Evolutionary conservation across 1,284 basidiomycete genomes (phyloP), one percentile per base, ranked within the genome.

Genomic region (Gomphus sp.): DNA sequence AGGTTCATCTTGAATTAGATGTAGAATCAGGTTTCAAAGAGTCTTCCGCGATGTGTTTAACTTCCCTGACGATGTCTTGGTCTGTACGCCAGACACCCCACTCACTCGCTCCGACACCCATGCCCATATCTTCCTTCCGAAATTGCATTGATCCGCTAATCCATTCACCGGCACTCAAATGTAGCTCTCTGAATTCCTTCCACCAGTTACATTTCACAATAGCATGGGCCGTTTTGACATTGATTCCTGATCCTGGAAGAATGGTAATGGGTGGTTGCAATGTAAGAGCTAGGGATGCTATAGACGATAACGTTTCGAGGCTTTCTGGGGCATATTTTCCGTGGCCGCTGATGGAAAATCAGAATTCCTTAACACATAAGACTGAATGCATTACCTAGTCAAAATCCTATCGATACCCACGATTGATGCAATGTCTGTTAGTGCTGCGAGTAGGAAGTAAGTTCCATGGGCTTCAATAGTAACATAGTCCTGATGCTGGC

Each of bases 201-300:
- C 81, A 77, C 10, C 82, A 66, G 31, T 90, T 72, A 16, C 70
- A 64, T 25, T 74, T 63, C 47, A 85, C 70, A 18, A 92, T 58
- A 16, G 64, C 56, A 0, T 71, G 67, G 16, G 84, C 71, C 2
- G 80, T 88, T 14, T 71, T 66, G 5, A 75, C 66, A 63, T 84
- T 87, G 55, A 91, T 80, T 3, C 89, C 87, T 4, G 86, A 85
- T 7, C 89, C 89, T 9, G 86, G 84, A 60, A 91, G 79, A 58
- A 93, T 79, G 4, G 69, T 74, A 22, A 80, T 66, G 0, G 71
- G 69, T 12, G 47, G 22, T 45, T 31, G 25, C n/a, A 54, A n/a
- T 1, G 53, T 50, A 31, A 39, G 33, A 33, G 50, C 33, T 11
- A 57, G 34, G 6, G 50, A 39, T 25, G 57, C 44, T 16, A 62